Conservation (phyloP, 306 rosid genomes). For the Malus orientalis region DNA sequence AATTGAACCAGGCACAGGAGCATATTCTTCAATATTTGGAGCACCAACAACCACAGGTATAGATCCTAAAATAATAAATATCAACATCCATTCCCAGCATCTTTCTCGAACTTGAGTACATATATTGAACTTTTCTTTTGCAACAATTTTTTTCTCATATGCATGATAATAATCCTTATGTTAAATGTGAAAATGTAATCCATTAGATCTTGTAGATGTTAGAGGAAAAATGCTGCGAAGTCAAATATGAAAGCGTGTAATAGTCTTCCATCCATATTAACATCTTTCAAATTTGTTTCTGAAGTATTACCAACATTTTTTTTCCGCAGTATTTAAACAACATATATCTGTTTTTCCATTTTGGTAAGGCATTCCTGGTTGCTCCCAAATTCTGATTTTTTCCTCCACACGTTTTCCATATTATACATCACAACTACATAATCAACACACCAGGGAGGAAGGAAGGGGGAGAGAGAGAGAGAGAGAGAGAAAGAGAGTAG, state of each 20-base stretch:
- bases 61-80: conserved; percentile 41
- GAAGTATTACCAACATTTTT: neutral
- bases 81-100: conserved; percentile 16
- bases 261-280: neutral
- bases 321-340: neutral
- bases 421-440: neutral
- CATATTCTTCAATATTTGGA: conserved; percentile 84
- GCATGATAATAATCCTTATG: neutral
- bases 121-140: neutral
- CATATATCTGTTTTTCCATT: neutral
- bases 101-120: neutral
- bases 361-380: neutral
- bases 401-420: neutral
- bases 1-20: conserved; percentile 67
- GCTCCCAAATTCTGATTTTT: neutral
- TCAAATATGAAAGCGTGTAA: neutral
- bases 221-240: neutral
- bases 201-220: neutral
- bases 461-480: too few relatives aligned
- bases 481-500: conserved; percentile 5
- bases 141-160: neutral
- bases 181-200: neutral
- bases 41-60: conserved; percentile 92
- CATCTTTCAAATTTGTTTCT: neutral
- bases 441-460: neutral